Evolutionary conservation across 352 stramenopile genomes (phyloP).

Genomic region (Phytophthora lateralis): DNA sequence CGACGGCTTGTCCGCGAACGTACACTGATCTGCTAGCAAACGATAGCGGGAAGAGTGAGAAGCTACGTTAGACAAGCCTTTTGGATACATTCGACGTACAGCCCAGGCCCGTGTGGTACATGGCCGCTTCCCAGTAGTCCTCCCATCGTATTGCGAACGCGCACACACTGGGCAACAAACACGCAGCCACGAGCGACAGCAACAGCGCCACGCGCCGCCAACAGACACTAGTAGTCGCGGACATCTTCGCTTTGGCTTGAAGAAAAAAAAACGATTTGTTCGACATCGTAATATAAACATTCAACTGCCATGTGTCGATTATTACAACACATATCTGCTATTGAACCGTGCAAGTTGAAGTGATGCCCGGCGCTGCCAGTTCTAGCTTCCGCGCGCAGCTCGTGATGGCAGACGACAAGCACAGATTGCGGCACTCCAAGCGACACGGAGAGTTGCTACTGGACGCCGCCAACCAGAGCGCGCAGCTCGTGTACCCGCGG

Average conservation of each 20-base stretch:
- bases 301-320: too few relatives aligned
- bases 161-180: constrained; percentile 4
- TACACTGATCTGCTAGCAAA: constrained; percentile 62
- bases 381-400: constrained; percentile 39
- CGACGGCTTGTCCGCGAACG: constrained; percentile 73
- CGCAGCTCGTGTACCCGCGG: constrained; percentile 51
- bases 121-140: constrained; percentile 46
- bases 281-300: too few relatives aligned
- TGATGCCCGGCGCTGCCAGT: constrained; percentile 11
- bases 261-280: too few relatives aligned
- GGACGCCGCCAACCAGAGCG: constrained; percentile 38
- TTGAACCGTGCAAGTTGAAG: constrained; percentile 23
- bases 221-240: background rate
- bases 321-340: too few relatives aligned
- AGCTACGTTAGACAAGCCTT: constrained; percentile 1
- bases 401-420: constrained; percentile 28
- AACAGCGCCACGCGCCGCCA: constrained; percentile 20
- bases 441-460: constrained; percentile 48
- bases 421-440: constrained; percentile 38
- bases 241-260: background rate
- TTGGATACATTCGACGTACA: constrained; percentile 42
- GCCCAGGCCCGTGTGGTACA: constrained; percentile 54
- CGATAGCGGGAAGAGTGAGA: constrained; percentile 2
- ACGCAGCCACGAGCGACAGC: constrained; percentile 18
- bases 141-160: constrained; percentile 32